A percentile compares a stretch with the other conserved stretches of the same genome.
Conservation (phyloP, 2,329 filamentous ascomycete species). For the Fusarium penzigii region DNA sequence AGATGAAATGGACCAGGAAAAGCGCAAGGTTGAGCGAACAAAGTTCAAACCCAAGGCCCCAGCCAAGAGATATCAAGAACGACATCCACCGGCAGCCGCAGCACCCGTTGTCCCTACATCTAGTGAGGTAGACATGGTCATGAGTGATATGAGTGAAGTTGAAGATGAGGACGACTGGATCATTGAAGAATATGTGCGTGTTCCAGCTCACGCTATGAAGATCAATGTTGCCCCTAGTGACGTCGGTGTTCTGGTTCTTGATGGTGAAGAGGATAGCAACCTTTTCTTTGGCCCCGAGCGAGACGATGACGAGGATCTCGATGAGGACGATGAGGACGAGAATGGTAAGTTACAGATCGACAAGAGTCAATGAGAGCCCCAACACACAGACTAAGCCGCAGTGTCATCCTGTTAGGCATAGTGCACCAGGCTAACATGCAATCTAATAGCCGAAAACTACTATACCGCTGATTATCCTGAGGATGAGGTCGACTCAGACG, state of each 20-base stretch:
- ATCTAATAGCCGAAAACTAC: conserved; percentile 66
- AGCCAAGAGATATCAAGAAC: conserved; percentile 54
- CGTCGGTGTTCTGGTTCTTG: conserved; percentile 58
- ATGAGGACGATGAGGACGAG: conserved; percentile 64
- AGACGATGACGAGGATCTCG: conserved; percentile 62
- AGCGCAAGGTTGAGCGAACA: conserved; percentile 32
- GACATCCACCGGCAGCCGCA: conserved; percentile 46
- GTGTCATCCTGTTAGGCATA: conserved; percentile 22
- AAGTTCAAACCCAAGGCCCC: conserved; percentile 59
- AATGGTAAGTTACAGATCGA: too few relatives aligned
- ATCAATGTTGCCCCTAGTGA: conserved; percentile 49
- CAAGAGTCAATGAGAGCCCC: too few relatives aligned
- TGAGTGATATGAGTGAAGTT: conserved; percentile 43
- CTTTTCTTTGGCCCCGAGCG: conserved; percentile 61
- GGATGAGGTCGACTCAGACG: conserved; percentile 72
- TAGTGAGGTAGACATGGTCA: conserved; percentile 35
- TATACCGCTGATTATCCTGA: conserved; percentile 81
- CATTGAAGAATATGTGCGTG: conserved; percentile 64
- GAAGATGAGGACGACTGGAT: conserved; percentile 59
- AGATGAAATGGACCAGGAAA: conserved; percentile 47
- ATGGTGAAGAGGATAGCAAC: conserved; percentile 58
- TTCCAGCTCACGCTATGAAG: conserved; percentile 53
- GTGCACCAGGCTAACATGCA: conserved; percentile 17
- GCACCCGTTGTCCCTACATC: conserved; percentile 8
- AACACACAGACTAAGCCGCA: too few relatives aligned